Percentiles rank a stretch among this genome's conserved stretches.
These are phyloP conservation scores for Ophiostoma sp. DNA, from an alignment of 2,329 filamentous ascomycete species.

Conservation along the genomic window DNA sequence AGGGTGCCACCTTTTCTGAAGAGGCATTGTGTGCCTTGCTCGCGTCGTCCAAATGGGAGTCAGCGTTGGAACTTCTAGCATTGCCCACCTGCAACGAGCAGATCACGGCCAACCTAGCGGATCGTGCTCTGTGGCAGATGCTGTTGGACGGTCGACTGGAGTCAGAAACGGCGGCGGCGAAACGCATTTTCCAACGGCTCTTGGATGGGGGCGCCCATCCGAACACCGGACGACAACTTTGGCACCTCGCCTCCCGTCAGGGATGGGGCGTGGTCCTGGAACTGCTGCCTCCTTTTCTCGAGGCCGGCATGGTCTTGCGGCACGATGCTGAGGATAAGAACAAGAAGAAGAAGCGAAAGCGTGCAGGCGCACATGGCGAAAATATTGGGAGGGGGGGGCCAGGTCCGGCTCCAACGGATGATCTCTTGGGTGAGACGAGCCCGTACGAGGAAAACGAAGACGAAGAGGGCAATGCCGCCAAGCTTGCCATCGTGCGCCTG, in stretches of 20 bases:
- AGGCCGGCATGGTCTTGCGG: neutral
- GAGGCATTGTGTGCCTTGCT: neutral
- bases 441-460: neutral
- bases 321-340: neutral
- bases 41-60: too few relatives aligned
- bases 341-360: neutral
- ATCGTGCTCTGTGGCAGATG: neutral
- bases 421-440: neutral
- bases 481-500: neutral
- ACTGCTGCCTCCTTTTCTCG: neutral
- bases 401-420: too few relatives aligned
- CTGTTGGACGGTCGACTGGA: neutral
- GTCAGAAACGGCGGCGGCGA: neutral
- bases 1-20: neutral
- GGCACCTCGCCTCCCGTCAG: too few relatives aligned
- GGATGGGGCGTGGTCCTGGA: too few relatives aligned
- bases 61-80: too few relatives aligned
- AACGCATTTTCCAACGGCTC: neutral
- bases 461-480: neutral
- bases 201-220: neutral
- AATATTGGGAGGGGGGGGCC: too few relatives aligned
- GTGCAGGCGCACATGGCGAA: too few relatives aligned
- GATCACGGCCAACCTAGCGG: neutral
- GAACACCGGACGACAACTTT: too few relatives aligned
- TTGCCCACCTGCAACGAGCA: neutral